Conservation (phyloP, 345 rosid genomes). For the Populus tremula region DNA sequence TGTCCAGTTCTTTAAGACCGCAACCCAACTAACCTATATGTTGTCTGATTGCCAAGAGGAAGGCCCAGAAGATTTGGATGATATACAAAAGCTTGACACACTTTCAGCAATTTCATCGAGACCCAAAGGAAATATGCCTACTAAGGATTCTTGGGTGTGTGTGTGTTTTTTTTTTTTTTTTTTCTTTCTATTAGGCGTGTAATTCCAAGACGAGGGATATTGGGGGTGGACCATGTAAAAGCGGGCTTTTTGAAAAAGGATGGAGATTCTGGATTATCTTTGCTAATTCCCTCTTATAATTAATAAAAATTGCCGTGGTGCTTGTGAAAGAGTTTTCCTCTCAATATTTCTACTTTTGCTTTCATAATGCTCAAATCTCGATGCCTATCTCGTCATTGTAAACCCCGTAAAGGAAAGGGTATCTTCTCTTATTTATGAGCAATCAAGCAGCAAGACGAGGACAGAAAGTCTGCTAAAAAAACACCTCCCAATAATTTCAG, state of each 20-base stretch:
- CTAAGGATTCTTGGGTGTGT: constrained; percentile 9
- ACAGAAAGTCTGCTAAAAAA: not conserved
- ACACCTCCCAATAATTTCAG: not conserved
- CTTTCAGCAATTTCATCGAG: not conserved
- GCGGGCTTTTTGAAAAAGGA: not conserved
- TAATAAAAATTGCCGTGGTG: not conserved
- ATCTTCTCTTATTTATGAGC: not conserved
- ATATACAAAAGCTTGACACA: not conserved
- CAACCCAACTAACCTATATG: constrained; percentile 1
- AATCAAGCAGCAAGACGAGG: not conserved
- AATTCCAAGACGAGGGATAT: not conserved
- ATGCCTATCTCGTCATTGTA: not conserved
- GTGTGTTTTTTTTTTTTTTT: not conserved
- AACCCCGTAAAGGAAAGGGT: not conserved
- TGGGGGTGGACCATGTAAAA: constrained; percentile 12
- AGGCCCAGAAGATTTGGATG: not conserved
- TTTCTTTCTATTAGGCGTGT: not conserved
- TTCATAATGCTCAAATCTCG: constrained; percentile 1
- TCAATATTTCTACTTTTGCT: not conserved
- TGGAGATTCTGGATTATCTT: constrained; percentile 15
- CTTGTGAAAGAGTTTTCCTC: constrained; percentile 2
- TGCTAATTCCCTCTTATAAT: constrained; percentile 1
- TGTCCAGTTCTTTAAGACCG: not conserved
- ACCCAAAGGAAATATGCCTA: not conserved
- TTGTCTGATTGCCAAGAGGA: not conserved